Evolutionary conservation across 129 eudicot genomes (phyloP).

Genomic region (Sambucus nigra): DNA sequence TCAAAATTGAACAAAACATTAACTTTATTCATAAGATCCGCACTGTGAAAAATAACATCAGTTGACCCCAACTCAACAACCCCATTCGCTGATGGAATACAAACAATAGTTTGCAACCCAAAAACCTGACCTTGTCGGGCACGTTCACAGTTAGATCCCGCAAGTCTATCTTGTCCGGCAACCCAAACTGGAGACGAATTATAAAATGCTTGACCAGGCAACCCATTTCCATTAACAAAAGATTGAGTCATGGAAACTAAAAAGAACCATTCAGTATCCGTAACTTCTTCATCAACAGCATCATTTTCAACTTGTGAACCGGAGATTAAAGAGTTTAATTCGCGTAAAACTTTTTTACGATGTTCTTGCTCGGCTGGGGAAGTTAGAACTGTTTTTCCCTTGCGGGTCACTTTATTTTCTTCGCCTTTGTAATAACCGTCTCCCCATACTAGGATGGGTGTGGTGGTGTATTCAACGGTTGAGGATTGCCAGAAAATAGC

Average conservation of each 20-base stretch:
- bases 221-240: conserved; percentile 42
- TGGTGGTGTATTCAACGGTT: conserved; percentile 20
- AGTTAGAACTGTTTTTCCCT: conserved; percentile 15
- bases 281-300: conserved; percentile 73
- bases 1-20: conserved; percentile 39
- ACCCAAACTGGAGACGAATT: conserved; percentile 57
- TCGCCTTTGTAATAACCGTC: conserved; percentile 87
- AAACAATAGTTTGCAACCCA: conserved; percentile 71
- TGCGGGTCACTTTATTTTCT: conserved; percentile 15
- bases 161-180: conserved; percentile 42
- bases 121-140: conserved; percentile 50
- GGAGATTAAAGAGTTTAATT: conserved; percentile 67
- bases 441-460: conserved; percentile 65
- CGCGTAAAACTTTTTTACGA: conserved; percentile 57
- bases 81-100: conserved; percentile 56
- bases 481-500: conserved; percentile 91
- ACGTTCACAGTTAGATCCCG: conserved; percentile 48
- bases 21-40: conserved; percentile 50
- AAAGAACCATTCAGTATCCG: conserved; percentile 90
- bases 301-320: conserved; percentile 35
- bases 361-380: conserved; percentile 55
- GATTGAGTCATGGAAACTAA: conserved; percentile 78
- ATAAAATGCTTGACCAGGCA: conserved; percentile 61
- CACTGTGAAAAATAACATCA: conserved; percentile 39
- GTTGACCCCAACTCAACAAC: conserved; percentile 87